Base-by-base conservation (phyloP, 257 asterid genomes). In the Sherardia arvensis region DNA sequence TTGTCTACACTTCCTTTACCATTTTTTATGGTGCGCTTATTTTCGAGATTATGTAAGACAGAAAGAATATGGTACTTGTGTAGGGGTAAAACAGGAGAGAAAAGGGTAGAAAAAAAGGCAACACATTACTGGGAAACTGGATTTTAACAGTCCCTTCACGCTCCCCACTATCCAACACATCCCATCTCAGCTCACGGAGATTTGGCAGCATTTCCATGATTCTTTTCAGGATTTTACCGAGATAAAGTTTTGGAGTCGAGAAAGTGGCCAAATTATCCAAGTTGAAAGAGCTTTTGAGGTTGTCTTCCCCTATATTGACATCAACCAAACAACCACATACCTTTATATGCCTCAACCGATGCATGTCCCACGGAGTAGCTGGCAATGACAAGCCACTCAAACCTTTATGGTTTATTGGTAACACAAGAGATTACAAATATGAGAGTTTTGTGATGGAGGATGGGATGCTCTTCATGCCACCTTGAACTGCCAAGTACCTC, bases 401-500 rank as follows among this genome's bases (percentile, higher is more conserved):
- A n/a, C 45, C 10, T 23, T 5, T 20, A 36, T 10, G 7, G 28
- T 25, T 8, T 17, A 5, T 62, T 2, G 5, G 38, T 43, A 62
- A 22, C 51, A 26, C 7, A 40, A 62, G 33, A 26, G 56, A 38
- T 62, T 62, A 55, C 55, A 62, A 62, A 17, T 43, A 23, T 4
- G 56, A 43, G 56, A 40, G 66, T 8, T 43, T 43, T 0, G 17
- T 38, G 1, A 62, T 18, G 8, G 56, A 25, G 23, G 26, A 26
- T 14, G 66, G 66, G 38, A 62, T 43, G 56, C 5, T 1, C 4
- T 43, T 26, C 18, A 62, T 40, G 7, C 0, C 4, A 43, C 66
- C 66, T 7, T 0, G n/a, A 26, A 62, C 17, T 8, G 56, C 66
- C 36, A 40, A 62, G 56, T 40, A 43, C 26, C 66, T 62, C 66